phyloP scores from a whole-genome alignment of 192 early-diverging fungal genomes.

The Coemansia sp. region DNA sequence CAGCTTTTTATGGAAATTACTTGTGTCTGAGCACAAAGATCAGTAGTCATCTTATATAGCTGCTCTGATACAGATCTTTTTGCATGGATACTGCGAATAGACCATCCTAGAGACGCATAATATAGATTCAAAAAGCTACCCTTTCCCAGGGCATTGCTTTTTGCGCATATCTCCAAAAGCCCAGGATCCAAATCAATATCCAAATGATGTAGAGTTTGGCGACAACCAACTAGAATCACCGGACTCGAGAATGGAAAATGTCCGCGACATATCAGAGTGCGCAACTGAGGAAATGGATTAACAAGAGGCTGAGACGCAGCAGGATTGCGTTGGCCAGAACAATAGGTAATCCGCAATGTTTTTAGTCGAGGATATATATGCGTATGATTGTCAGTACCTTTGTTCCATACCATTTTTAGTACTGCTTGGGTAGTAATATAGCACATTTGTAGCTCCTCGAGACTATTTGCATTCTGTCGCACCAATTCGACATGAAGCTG shows the following conservation, averaged over 20 bases:
- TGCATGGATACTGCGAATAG: background rate
- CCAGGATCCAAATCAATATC: constrained; percentile 20
- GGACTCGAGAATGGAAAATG: constrained; percentile 19
- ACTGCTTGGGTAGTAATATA: constrained; percentile 13
- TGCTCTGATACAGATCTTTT: background rate
- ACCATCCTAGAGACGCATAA: constrained; percentile 13
- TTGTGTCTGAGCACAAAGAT: constrained; percentile 4
- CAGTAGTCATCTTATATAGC: constrained; percentile 5
- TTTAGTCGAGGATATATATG: constrained; percentile 30
- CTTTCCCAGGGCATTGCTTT: background rate
- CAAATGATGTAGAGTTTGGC: constrained; percentile 13
- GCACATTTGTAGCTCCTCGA: constrained; percentile 17
- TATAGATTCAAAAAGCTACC: constrained; percentile 8
- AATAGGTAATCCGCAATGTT: constrained; percentile 4
- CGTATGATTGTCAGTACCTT: constrained; percentile 1
- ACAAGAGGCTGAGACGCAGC: constrained; percentile 1
- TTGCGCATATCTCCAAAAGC: background rate
- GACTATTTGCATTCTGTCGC: constrained; percentile 19
- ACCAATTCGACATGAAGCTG: constrained; percentile 27
- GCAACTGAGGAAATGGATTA: constrained; percentile 24
- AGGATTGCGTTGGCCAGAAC: constrained; percentile 1
- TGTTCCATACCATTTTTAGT: constrained; percentile 16
- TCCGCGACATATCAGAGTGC: constrained; percentile 21
- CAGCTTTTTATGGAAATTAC: constrained; percentile 4
- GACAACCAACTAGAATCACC: constrained; percentile 11